phyloP scores from a whole-genome alignment of 495 filamentous ascomycete species.

The Penicillium simplicissimum region DNA sequence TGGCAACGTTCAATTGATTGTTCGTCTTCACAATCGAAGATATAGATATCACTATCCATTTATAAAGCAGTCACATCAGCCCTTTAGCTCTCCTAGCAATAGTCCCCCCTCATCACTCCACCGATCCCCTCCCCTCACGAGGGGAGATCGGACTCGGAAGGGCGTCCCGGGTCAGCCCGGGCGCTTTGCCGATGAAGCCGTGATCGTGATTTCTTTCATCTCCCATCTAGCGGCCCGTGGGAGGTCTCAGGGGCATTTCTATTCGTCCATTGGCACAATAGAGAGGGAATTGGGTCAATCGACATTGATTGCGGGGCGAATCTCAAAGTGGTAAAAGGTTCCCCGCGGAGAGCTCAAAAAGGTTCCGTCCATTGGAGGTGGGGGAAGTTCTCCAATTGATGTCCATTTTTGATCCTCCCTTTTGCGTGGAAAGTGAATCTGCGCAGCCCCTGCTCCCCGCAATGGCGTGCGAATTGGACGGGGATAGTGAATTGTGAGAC shows the following conservation, averaged over 20 bases:
- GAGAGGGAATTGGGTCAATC: not conserved
- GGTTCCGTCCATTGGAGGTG: not conserved
- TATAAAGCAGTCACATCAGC: not conserved
- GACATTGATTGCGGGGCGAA: conserved; percentile 3
- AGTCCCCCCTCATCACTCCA: not conserved
- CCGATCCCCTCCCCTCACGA: not conserved
- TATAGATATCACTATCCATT: not conserved
- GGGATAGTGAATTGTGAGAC: not conserved
- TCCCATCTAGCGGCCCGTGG: too few species aligned
- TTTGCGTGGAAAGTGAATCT: too few species aligned
- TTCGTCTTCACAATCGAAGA: not conserved
- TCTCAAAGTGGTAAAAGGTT: conserved; percentile 7
- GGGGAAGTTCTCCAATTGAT: conserved; percentile 12
- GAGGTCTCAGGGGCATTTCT: too few species aligned
- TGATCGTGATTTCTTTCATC: not conserved
- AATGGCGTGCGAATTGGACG: not conserved
- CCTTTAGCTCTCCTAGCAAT: not conserved
- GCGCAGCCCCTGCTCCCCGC: not conserved
- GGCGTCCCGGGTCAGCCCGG: not conserved
- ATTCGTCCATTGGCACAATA: not conserved
- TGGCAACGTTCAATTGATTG: not conserved
- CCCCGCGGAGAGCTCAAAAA: not conserved
- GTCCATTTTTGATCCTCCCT: too few species aligned
- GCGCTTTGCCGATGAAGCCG: not conserved
- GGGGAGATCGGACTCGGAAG: conserved; percentile 1